Conservation (phyloP, 164 flowering plant species). For the Vitis labrusca region DNA sequence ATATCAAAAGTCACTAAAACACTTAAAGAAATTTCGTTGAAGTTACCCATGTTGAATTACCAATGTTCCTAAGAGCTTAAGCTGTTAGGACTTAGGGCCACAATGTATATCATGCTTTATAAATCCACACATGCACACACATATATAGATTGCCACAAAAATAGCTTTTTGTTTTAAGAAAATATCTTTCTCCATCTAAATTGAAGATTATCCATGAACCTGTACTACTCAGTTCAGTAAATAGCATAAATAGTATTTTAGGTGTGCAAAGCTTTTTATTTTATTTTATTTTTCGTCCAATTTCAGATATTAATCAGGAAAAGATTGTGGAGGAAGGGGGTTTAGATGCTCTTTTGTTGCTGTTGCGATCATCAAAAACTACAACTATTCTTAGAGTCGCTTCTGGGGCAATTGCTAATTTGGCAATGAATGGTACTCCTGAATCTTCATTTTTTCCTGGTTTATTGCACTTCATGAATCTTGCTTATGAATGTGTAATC, state of each 20-base stretch:
- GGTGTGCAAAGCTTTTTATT: no score
- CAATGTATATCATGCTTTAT: no score
- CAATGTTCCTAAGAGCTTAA: no score
- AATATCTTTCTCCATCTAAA: neutral
- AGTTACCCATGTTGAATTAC: no score
- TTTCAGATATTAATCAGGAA: constrained; percentile 75
- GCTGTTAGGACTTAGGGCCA: no score
- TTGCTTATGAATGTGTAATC: neutral
- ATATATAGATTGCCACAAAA: neutral
- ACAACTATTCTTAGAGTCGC: constrained; percentile 82
- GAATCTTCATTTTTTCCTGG: neutral
- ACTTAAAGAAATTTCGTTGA: no score
- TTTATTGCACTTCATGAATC: neutral
- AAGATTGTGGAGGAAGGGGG: constrained; percentile 89
- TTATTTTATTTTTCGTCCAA: no score
- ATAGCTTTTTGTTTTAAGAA: neutral
- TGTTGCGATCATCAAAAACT: constrained; percentile 62
- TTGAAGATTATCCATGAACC: neutral
- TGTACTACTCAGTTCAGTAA: no score
- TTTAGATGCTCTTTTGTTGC: constrained; percentile 72
- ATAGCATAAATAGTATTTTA: no score
- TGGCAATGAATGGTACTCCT: constrained; percentile 89
- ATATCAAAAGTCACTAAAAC: no score
- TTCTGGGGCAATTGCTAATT: constrained; percentile 93
- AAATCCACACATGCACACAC: no score